These are phyloP conservation scores for Paraconiothyrium brasiliense DNA, from an alignment of 2,329 filamentous ascomycete species.

Conservation along the genomic window DNA sequence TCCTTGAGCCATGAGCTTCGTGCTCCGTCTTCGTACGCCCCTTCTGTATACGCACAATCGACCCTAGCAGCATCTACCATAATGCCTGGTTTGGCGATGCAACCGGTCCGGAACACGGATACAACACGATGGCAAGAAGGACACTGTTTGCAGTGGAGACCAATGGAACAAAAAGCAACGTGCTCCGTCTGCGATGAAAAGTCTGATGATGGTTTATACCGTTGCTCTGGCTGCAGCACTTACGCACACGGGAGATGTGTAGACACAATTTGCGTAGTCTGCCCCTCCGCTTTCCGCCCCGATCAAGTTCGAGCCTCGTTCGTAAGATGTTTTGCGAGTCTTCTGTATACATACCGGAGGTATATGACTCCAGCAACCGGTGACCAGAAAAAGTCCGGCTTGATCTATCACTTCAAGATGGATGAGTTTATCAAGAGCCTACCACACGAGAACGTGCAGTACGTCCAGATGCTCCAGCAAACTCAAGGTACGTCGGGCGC, in stretches of 20 bases:
- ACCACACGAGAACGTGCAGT: constrained; percentile 70
- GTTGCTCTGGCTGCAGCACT: constrained; percentile 70
- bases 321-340: constrained; percentile 73
- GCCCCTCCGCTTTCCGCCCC: constrained; percentile 71
- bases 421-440: constrained; percentile 72
- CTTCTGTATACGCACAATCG: constrained; percentile 86
- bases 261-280: constrained; percentile 69
- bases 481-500: constrained; percentile 65
- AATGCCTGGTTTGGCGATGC: constrained; percentile 84
- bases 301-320: constrained; percentile 75
- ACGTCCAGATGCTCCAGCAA: constrained; percentile 69
- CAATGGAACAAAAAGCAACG: constrained; percentile 66
- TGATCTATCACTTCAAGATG: constrained; percentile 72
- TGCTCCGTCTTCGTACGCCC: constrained; percentile 70
- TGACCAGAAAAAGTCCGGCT: constrained; percentile 69
- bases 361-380: constrained; percentile 67
- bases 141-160: constrained; percentile 76
- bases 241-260: constrained; percentile 68
- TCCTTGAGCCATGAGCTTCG: constrained; percentile 61
- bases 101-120: constrained; percentile 80
- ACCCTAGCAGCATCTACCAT: constrained; percentile 85
- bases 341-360: constrained; percentile 74
- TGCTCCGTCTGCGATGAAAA: constrained; percentile 82
- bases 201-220: constrained; percentile 77
- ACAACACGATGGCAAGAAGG: constrained; percentile 86